phyloP scores from a whole-genome alignment of 306 rosid species.

The Arachis stenosperma region DNA sequence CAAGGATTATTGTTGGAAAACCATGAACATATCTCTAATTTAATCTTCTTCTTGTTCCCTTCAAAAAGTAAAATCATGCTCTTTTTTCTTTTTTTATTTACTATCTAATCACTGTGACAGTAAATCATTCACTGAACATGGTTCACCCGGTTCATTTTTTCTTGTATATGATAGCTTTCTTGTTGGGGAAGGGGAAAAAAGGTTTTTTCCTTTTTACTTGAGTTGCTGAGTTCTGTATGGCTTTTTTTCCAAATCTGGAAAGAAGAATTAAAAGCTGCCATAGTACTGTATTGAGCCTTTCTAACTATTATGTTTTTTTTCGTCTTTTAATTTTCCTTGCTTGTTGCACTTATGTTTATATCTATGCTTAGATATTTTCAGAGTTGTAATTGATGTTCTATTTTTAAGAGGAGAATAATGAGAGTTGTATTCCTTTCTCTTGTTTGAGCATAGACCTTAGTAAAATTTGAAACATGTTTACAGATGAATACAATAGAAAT shows the following conservation, averaged over 20 bases:
- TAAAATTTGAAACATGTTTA: constrained; percentile 4
- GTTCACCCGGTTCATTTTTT: constrained; percentile 23
- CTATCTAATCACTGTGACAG: background rate
- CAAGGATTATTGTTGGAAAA: background rate
- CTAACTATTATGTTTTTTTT: background rate
- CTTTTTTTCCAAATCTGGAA: constrained; percentile 2
- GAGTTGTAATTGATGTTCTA: constrained; percentile 22
- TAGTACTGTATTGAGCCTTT: background rate
- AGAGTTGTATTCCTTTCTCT: background rate
- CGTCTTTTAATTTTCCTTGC: constrained; percentile 12
- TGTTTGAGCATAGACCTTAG: constrained; percentile 1
- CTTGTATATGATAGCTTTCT: constrained; percentile 3
- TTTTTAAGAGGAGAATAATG: constrained; percentile 13
- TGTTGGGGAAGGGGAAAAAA: background rate
- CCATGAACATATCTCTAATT: background rate
- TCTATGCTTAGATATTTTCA: background rate
- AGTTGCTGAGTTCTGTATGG: background rate
- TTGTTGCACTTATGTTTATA: background rate
- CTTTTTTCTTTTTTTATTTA: no score
- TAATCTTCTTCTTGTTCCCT: background rate
- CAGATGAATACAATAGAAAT: background rate
- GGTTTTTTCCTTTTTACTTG: constrained; percentile 28
- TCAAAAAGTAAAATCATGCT: no score
- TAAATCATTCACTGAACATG: constrained; percentile 8
- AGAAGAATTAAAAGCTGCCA: constrained; percentile 6